These are phyloP conservation scores for Xylaria sp. DNA, from an alignment of 2,329 filamentous ascomycete genomes.

Conservation along the genomic window DNA sequence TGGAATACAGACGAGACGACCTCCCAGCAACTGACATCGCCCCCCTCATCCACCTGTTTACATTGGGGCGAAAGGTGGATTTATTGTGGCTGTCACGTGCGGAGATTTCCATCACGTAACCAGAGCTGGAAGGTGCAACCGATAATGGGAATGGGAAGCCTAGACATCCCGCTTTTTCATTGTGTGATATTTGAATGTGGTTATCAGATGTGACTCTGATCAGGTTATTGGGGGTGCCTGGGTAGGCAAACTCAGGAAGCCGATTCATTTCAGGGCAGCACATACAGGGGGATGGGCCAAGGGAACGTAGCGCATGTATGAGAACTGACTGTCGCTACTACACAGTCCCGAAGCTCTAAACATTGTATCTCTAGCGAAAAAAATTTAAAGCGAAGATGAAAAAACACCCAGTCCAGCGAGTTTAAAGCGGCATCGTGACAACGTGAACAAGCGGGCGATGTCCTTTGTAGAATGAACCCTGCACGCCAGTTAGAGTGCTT, in stretches of 20 bases:
- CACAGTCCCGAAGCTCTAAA: slow-evolving; percentile 35
- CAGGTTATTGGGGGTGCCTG: slow-evolving; percentile 35
- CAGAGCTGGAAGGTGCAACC: slow-evolving; percentile 26
- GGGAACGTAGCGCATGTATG: slow-evolving; percentile 40
- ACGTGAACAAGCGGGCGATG: not conserved
- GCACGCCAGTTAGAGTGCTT: not conserved
- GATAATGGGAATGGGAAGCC: slow-evolving; percentile 29
- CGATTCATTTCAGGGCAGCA: slow-evolving; percentile 30
- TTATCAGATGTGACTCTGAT: slow-evolving; percentile 32
- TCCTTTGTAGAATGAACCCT: not conserved
- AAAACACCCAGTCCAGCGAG: not conserved
- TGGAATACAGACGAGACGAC: slow-evolving; percentile 6
- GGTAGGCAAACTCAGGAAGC: slow-evolving; percentile 22
- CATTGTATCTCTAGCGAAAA: slow-evolving; percentile 47
- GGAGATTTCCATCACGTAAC: slow-evolving; percentile 19
- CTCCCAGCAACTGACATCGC: slow-evolving; percentile 5
- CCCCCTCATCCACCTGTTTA: slow-evolving; percentile 17
- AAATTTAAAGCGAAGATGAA: slow-evolving; percentile 42
- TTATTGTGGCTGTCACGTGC: slow-evolving; percentile 22
- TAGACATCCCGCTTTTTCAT: slow-evolving; percentile 29
- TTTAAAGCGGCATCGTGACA: not conserved
- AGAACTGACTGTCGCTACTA: slow-evolving; percentile 33
- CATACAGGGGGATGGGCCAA: slow-evolving; percentile 41
- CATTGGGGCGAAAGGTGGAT: slow-evolving; percentile 22
- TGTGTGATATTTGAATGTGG: slow-evolving; percentile 36